Base-by-base conservation (phyloP, 345 rosid genomes). In the Iberis pinnata region DNA sequence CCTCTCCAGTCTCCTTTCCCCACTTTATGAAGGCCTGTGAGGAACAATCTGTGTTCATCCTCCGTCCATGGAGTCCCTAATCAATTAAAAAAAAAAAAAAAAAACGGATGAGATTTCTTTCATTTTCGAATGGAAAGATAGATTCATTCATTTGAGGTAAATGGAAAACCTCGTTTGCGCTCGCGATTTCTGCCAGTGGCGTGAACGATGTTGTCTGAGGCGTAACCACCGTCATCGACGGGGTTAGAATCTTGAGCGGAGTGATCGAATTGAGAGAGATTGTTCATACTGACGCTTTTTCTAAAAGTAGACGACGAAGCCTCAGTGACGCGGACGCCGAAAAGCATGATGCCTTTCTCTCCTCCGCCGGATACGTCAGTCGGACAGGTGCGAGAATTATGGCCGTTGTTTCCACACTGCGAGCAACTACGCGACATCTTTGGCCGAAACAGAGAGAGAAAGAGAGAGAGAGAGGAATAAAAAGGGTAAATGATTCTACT, bases 1-100 rank as follows among this genome's bases (percentile, higher is more conserved):
- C 93, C 88, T 69, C 88, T 75, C 93, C 93, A 84, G 40, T 84
- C 86, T 31, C 93, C 93, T 73, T 84, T 81, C 3, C 93, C 93
- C 0, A 84, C 86, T 57, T 70, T 79, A 70, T 81, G 79, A 29
- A 84, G 49, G 29, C 93, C 93, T 13, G 79, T 41, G 62, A 84
- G 53, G 53, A 84, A 84, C 17, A 79, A 44, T 44, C 73, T 75
- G 57, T 84, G 93, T 31, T 84, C 93, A 9, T 84, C 93, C 64
- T 84, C 88, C 33, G 88, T 79, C 93, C 93, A 84, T 12, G 94
- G 88, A 52, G 80, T 83, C 18, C 94, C 94, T 84, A 40, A 33
- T 38, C 22, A 42, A 40, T 24, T 6, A 0, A 12, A 33, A 46
- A 11, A 45, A 27, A 4, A 12, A 4, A 25, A 18, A 0, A 33